These are phyloP conservation scores for Mortierella sp. DNA, from an alignment of 371 early-diverging fungal genomes.

Conservation along the genomic window DNA sequence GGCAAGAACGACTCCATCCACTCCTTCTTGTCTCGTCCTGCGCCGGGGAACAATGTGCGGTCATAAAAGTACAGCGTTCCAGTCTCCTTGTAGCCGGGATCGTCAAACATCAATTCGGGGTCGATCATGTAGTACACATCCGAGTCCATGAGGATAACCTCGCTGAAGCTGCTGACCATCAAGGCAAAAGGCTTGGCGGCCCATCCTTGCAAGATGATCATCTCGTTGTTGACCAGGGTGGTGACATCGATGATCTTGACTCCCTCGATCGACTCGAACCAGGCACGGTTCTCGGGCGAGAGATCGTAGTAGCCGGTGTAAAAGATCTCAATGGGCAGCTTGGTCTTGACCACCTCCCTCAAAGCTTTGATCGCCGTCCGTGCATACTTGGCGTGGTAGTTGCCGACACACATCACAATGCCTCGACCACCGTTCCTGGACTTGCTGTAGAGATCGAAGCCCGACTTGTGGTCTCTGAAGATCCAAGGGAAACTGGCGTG, in stretches of 20 bases:
- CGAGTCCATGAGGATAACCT: constrained; percentile 84
- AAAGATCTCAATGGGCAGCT: constrained; percentile 82
- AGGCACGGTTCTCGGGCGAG: constrained; percentile 53
- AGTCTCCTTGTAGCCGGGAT: constrained; percentile 67
- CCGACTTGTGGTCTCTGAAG: constrained; percentile 22
- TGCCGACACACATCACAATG: constrained; percentile 80
- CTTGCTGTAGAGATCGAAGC: constrained; percentile 25
- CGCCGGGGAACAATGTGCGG: constrained; percentile 66
- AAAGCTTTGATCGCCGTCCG: constrained; percentile 67
- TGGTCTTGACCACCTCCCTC: constrained; percentile 66
- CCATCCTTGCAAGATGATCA: constrained; percentile 69
- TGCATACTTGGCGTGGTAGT: constrained; percentile 73
- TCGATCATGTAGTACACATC: constrained; percentile 78
- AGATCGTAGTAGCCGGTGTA: constrained; percentile 73
- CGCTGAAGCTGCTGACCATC: constrained; percentile 72
- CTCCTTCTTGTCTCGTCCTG: constrained; percentile 46
- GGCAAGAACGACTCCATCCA: constrained; percentile 71
- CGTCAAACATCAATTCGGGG: constrained; percentile 72
- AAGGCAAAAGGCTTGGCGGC: constrained; percentile 76
- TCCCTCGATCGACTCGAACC: constrained; percentile 61
- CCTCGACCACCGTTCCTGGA: constrained; percentile 63
- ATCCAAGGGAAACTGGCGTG: constrained; percentile 51
- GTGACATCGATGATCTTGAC: constrained; percentile 68
- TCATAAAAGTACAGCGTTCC: constrained; percentile 79
- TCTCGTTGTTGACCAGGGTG: constrained; percentile 61